Base-by-base conservation (phyloP, 495 filamentous ascomycete species). In the Trypethelium eluteriae region DNA sequence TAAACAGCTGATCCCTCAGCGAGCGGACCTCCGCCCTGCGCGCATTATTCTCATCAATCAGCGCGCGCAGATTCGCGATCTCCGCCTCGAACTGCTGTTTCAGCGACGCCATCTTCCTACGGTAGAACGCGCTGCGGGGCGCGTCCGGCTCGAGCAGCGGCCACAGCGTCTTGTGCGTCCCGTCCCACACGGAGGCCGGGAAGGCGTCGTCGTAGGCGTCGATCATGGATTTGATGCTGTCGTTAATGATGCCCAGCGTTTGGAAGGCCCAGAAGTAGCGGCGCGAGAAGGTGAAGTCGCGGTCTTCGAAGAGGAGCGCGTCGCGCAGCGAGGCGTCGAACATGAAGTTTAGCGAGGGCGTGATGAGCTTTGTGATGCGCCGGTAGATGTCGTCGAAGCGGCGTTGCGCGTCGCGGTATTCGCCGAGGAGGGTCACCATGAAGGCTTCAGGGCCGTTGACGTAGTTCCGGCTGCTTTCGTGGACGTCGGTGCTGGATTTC, bases 191-290 rank as follows among this genome's bases (percentile, higher is more conserved):
- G 0, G 79, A 75, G 1, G 78, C 75, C 0, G 76, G 83, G 68
- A 85, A 85, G 6, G 76, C 79, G 34, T 77, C 73, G 53, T 76
- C 68, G 70, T 81, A 84, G 36, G 81, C 75, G 46, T 76, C 70
- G 7, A 81, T 74, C 74, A 84, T 83, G 35, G 77, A 74, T 64
- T 81, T 79, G 71, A 86, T 86, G 64, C 75, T 79, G 36, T 84
- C 79, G 68, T 83, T 85, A 71, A 86, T 79, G 25, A 82, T 78
- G 38, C 78, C 81, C 5, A 85, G 74, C 2, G 82, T 83, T 68
- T 84, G 82, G 68, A 79, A 81, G 14, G 80, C 81, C 80, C 81
- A 85, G 70, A 86, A 85, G 70, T 86, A 85, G 35, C 81, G 78
- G 4, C 82, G 76, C 1, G 81, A 82, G 72, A 80, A 83, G 39